Evolutionary conservation across 2,329 filamentous ascomycete species (phyloP).

Genomic region (Claviceps sp.): DNA sequence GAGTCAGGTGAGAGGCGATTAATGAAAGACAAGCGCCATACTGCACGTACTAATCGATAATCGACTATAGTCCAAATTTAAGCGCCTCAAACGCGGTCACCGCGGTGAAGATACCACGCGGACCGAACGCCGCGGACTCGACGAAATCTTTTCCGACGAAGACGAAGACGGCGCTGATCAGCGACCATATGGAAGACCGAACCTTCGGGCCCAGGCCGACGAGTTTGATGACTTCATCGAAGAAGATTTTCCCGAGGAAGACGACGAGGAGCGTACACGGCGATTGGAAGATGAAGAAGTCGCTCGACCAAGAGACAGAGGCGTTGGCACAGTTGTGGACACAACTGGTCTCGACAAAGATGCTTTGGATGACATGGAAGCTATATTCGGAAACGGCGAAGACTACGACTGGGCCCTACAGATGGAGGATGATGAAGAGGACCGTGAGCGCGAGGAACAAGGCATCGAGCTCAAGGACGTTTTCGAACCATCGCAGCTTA

Average conservation of each 20-base stretch:
- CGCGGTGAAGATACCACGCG: constrained; percentile 56
- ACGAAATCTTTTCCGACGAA: constrained; percentile 92
- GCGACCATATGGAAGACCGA: constrained; percentile 35
- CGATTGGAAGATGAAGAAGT: constrained; percentile 81
- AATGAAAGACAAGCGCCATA: background rate
- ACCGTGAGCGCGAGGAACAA: constrained; percentile 65
- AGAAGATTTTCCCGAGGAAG: constrained; percentile 82
- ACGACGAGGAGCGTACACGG: constrained; percentile 63
- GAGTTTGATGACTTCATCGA: constrained; percentile 96
- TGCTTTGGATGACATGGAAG: constrained; percentile 88
- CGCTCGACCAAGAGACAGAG: constrained; percentile 61
- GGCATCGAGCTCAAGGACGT: constrained; percentile 91
- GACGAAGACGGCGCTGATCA: constrained; percentile 60
- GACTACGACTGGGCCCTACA: constrained; percentile 94
- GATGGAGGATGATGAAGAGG: constrained; percentile 74
- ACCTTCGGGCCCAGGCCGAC: constrained; percentile 51
- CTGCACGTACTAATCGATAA: background rate
- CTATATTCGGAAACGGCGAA: constrained; percentile 87
- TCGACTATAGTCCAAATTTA: constrained; percentile 67
- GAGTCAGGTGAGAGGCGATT: constrained; percentile 45
- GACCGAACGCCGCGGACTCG: constrained; percentile 57
- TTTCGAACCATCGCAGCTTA: constrained; percentile 89
- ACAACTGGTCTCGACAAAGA: constrained; percentile 81
- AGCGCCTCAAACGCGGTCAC: constrained; percentile 87
- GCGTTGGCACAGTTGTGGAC: constrained; percentile 58